Percentiles rank a stretch among this genome's conserved stretches.
Conservation (phyloP, 1,139 yeast genomes). For the Zygosaccharomyces sapae region DNA sequence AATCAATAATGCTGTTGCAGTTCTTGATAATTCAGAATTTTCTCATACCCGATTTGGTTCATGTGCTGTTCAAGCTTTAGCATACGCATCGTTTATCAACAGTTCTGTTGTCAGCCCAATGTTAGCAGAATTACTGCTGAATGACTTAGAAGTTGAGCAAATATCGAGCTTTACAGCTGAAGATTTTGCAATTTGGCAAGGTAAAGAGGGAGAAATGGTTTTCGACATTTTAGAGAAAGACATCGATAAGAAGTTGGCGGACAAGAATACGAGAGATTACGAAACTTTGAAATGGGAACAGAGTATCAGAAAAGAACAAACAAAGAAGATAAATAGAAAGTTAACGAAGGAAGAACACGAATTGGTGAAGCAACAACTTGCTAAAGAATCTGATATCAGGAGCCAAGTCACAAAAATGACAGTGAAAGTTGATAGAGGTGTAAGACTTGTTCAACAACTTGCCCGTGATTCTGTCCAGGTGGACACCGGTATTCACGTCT, state of each 20-base stretch:
- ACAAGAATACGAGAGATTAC: constrained; percentile 74
- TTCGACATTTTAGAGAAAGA: constrained; percentile 53
- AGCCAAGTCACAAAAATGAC: constrained; percentile 41
- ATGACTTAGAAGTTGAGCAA: constrained; percentile 40
- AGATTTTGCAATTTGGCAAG: constrained; percentile 61
- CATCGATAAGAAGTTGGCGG: constrained; percentile 39
- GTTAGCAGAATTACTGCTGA: constrained; percentile 42
- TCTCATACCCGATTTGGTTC: constrained; percentile 29
- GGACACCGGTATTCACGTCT: constrained; percentile 60
- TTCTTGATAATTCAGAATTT: constrained; percentile 25
- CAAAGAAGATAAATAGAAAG: constrained; percentile 52
- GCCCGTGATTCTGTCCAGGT: constrained; percentile 48
- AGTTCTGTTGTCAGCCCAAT: constrained; percentile 57
- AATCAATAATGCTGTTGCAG: constrained; percentile 34
- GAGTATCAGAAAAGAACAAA: constrained; percentile 67
- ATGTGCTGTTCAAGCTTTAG: constrained; percentile 52
- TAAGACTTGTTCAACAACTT: constrained; percentile 52
- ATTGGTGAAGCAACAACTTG: constrained; percentile 56
- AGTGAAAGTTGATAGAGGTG: constrained; percentile 44
- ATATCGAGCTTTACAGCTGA: constrained; percentile 39
- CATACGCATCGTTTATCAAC: constrained; percentile 65
- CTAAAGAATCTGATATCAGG: constrained; percentile 57
- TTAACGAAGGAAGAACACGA: constrained; percentile 72
- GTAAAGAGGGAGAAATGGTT: constrained; percentile 66
- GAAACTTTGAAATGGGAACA: constrained; percentile 91